Evolutionary conservation across 2,329 filamentous ascomycete genomes (phyloP).

Genomic region (Sporothrix luriei): DNA sequence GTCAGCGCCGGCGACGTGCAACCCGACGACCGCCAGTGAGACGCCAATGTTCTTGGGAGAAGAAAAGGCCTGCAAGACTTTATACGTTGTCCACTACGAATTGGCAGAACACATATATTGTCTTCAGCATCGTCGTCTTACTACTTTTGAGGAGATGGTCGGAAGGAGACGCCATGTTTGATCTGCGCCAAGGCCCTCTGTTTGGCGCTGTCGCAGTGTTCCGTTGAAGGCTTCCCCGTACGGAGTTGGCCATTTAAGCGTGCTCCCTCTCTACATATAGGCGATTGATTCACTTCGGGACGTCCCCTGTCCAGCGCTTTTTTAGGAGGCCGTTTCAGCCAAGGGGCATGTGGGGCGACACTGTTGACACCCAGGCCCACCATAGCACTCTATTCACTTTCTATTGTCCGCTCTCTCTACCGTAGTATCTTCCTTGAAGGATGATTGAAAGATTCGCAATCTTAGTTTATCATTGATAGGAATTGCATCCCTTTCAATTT

Average conservation of each 20-base stretch:
- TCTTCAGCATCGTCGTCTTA: neutral
- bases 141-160: neutral
- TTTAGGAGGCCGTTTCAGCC: constrained; percentile 15
- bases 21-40: constrained; percentile 1
- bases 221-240: neutral
- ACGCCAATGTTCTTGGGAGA: constrained; percentile 20
- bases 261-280: no score
- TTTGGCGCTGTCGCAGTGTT: constrained; percentile 16
- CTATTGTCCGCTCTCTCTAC: neutral
- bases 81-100: no score
- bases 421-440: neutral
- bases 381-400: neutral
- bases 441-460: neutral
- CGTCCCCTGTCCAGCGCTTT: neutral
- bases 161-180: constrained; percentile 21
- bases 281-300: neutral
- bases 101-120: no score
- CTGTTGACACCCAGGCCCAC: neutral
- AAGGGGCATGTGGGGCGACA: neutral
- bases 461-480: neutral
- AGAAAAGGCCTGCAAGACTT: no score
- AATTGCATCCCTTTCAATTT: neutral
- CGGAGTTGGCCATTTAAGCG: no score
- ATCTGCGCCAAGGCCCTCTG: constrained; percentile 29
- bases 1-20: neutral